These are phyloP conservation scores for Teratosphaeria zuluensis DNA, from an alignment of 2,329 filamentous ascomycete species.

Conservation along the genomic window DNA sequence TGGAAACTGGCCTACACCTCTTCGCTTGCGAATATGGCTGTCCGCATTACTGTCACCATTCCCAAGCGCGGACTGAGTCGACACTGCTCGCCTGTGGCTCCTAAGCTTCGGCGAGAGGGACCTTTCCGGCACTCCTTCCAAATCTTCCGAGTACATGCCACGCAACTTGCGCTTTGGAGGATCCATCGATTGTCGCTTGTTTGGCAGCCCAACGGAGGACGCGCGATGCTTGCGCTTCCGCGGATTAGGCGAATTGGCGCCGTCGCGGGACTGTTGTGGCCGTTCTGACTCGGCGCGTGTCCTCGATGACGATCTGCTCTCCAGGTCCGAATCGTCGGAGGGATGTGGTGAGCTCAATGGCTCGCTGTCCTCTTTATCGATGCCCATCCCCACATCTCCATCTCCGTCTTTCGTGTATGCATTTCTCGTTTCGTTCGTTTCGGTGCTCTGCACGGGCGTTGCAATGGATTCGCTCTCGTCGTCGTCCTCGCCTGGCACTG, in stretches of 20 bases:
- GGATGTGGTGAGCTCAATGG: constrained; percentile 21
- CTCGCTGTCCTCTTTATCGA: constrained; percentile 19
- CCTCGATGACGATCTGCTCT: constrained; percentile 16
- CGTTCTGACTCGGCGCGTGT: constrained; percentile 22
- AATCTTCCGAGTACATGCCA: constrained; percentile 21
- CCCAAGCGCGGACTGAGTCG: constrained; percentile 49
- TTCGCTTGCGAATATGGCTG: constrained; percentile 16
- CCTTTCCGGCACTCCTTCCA: constrained; percentile 23
- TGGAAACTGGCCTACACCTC: constrained; percentile 43
- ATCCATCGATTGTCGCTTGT: constrained; percentile 23
- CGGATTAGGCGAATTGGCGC: constrained; percentile 22
- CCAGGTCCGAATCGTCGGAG: constrained; percentile 8
- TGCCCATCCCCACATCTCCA: constrained; percentile 11
- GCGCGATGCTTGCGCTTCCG: constrained; percentile 29
- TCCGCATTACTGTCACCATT: constrained; percentile 37
- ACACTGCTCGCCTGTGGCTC: constrained; percentile 53
- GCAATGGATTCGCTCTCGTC: constrained; percentile 22
- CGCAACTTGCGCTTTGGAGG: constrained; percentile 17
- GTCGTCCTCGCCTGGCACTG: constrained; percentile 21
- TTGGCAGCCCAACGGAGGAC: constrained; percentile 24
- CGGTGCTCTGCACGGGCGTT: constrained; percentile 20
- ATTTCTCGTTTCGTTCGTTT: constrained; percentile 12
- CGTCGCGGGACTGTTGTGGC: constrained; percentile 13
- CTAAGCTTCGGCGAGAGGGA: constrained; percentile 53
- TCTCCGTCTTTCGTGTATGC: constrained; percentile 9